Percentiles rank a stretch among this genome's conserved stretches.
These are phyloP conservation scores for Colletotrichum sp. DNA, from an alignment of 2,329 filamentous ascomycete species.

Conservation along the genomic window DNA sequence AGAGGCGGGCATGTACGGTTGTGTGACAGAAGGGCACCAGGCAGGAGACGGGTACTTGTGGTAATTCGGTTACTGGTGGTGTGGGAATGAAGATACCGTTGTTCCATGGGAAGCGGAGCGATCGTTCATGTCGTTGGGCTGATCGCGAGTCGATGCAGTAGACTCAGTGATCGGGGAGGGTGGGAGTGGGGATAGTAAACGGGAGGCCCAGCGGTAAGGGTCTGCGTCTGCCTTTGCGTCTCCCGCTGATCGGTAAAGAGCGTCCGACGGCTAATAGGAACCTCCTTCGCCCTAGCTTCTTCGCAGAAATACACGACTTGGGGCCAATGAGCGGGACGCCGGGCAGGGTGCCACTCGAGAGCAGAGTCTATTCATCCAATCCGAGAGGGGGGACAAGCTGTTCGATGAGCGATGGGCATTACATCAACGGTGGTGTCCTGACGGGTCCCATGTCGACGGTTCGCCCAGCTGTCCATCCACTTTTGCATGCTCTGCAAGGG, in stretches of 20 bases:
- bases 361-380: neutral
- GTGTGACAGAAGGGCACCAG: neutral
- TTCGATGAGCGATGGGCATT: neutral
- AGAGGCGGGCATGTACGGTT: fast-evolving
- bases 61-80: neutral
- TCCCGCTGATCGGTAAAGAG: neutral
- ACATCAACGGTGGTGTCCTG: neutral
- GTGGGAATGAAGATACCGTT: slow-evolving; percentile 3
- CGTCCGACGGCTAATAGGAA: neutral
- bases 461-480: neutral
- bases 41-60: neutral
- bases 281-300: neutral
- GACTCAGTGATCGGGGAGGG: slow-evolving; percentile 15
- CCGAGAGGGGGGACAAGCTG: neutral
- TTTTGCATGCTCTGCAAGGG: neutral
- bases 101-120: slow-evolving; percentile 2
- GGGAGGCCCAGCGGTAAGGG: neutral
- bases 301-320: neutral
- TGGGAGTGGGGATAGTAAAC: slow-evolving; percentile 1
- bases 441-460: neutral
- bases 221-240: neutral
- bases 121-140: slow-evolving; percentile 13
- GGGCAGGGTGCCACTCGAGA: neutral
- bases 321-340: neutral
- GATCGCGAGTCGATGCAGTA: slow-evolving; percentile 16